Percentiles rank a stretch among this genome's conserved stretches.
Evolutionary conservation across 2,329 filamentous ascomycete species (phyloP).

Genomic region (Volutella citrinella): DNA sequence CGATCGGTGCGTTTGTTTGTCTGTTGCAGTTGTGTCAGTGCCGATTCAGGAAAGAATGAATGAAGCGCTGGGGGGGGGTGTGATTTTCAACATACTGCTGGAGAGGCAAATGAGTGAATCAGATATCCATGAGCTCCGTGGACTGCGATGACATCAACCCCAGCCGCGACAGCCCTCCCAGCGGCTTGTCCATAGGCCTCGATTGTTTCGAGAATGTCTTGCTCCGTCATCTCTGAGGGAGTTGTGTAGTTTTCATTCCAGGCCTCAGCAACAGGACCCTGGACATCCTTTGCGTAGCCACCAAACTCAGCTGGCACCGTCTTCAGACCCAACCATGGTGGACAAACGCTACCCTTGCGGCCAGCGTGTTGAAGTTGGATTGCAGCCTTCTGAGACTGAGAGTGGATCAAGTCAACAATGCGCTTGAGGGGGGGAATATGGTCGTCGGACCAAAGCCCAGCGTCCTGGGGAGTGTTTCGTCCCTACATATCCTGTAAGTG

Average conservation of each 20-base stretch:
- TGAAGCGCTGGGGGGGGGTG: too few species aligned
- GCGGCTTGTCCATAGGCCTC: conserved; percentile 56
- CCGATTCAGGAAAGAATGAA: too few species aligned
- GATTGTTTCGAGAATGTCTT: conserved; percentile 61
- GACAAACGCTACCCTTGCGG: conserved; percentile 60
- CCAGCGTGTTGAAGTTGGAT: conserved; percentile 82
- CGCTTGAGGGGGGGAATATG: conserved; percentile 70
- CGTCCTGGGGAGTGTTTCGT: conserved; percentile 76
- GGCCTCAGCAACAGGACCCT: conserved; percentile 45
- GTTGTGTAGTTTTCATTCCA: too few species aligned
- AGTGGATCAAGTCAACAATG: conserved; percentile 74
- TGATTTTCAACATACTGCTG: too few species aligned
- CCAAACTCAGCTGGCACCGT: too few species aligned
- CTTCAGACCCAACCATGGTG: too few species aligned
- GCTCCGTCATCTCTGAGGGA: too few species aligned
- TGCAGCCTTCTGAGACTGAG: conserved; percentile 69
- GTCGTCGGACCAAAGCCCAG: conserved; percentile 77
- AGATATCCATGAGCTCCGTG: conserved; percentile 65
- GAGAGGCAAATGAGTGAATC: conserved; percentile 60
- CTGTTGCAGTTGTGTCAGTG: too few species aligned
- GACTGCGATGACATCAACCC: too few species aligned
- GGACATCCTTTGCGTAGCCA: conserved; percentile 55
- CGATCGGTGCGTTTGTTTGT: conserved; percentile 51
- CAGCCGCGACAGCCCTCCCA: too few species aligned
- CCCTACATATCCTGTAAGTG: conserved; percentile 68